These are phyloP conservation scores for Hansenula anomala DNA, from an alignment of 1,139 yeast genomes.

Conservation along the genomic window DNA sequence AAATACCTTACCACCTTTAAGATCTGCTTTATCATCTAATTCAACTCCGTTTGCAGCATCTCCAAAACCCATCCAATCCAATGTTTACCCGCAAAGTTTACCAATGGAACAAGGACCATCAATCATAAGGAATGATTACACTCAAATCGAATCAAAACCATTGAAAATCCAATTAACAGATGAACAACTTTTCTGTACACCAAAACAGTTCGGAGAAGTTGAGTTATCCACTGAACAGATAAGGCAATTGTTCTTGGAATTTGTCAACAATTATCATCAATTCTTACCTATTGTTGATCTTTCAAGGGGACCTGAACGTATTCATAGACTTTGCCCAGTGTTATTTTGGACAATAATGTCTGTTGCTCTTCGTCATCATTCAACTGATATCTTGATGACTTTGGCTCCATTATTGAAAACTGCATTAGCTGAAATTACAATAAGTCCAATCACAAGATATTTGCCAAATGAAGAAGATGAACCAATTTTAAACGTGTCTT, in stretches of 20 bases:
- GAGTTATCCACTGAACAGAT: slow-evolving; percentile 59
- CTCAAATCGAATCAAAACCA: background rate
- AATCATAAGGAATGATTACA: slow-evolving; percentile 3
- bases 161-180: slow-evolving; percentile 28
- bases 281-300: slow-evolving; percentile 86
- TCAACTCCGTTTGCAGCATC: background rate
- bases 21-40: background rate
- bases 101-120: slow-evolving; percentile 4
- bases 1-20: background rate
- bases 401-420: slow-evolving; percentile 71
- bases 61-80: too few relatives aligned
- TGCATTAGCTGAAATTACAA: slow-evolving; percentile 79
- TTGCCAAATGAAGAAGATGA: slow-evolving; percentile 71
- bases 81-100: background rate
- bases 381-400: slow-evolving; percentile 40
- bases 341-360: slow-evolving; percentile 93
- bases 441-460: slow-evolving; percentile 83
- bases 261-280: slow-evolving; percentile 71
- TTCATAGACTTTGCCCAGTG: slow-evolving; percentile 77
- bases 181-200: slow-evolving; percentile 45
- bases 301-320: slow-evolving; percentile 71
- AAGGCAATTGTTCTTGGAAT: slow-evolving; percentile 62
- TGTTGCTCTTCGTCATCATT: slow-evolving; percentile 55
- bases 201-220: slow-evolving; percentile 66
- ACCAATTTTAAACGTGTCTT: slow-evolving; percentile 80